Conservation (phyloP, 1,284 basidiomycete genomes). For the Vanrija humicola region DNA sequence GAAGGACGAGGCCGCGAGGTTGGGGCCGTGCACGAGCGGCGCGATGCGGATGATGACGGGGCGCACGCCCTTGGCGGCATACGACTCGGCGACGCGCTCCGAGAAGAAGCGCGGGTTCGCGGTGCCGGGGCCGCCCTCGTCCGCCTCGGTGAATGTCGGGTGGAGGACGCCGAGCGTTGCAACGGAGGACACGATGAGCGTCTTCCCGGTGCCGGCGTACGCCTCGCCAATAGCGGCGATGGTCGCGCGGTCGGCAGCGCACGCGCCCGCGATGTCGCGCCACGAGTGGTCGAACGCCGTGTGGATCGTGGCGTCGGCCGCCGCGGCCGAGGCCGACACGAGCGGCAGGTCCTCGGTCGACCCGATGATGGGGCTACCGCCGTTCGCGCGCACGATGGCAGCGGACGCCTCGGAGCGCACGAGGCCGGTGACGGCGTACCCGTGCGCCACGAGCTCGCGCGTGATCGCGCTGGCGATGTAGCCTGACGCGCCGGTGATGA, state of each 20-base stretch:
- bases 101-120: not conserved
- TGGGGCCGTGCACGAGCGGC: slow-evolving; percentile 24
- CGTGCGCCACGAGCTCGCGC: slow-evolving; percentile 20
- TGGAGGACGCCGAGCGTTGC: not conserved
- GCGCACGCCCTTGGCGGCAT: slow-evolving; percentile 14
- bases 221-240: slow-evolving; percentile 18
- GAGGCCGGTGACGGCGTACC: slow-evolving; percentile 30
- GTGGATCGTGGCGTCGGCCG: slow-evolving; percentile 35
- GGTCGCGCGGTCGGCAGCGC: slow-evolving; percentile 13
- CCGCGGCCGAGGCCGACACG: slow-evolving; percentile 18
- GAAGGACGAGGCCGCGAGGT: slow-evolving; percentile 16
- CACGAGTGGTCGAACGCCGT: slow-evolving; percentile 30
- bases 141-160: not conserved
- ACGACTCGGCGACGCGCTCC: slow-evolving; percentile 2
- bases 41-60: slow-evolving; percentile 20
- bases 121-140: not conserved
- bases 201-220: slow-evolving; percentile 18
- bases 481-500: slow-evolving; percentile 36
- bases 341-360: slow-evolving; percentile 23
- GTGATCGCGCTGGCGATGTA: slow-evolving; percentile 25
- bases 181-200: slow-evolving; percentile 17
- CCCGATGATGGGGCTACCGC: slow-evolving; percentile 20
- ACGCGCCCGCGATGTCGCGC: slow-evolving; percentile 5
- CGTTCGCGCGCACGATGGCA: slow-evolving; percentile 15
- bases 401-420: slow-evolving; percentile 24